A percentile compares a stretch with the other conserved stretches of the same genome.
These are phyloP conservation scores for Cystofilobasidium ferigula DNA, from an alignment of 768 basidiomycete genomes.

Conservation along the genomic window DNA sequence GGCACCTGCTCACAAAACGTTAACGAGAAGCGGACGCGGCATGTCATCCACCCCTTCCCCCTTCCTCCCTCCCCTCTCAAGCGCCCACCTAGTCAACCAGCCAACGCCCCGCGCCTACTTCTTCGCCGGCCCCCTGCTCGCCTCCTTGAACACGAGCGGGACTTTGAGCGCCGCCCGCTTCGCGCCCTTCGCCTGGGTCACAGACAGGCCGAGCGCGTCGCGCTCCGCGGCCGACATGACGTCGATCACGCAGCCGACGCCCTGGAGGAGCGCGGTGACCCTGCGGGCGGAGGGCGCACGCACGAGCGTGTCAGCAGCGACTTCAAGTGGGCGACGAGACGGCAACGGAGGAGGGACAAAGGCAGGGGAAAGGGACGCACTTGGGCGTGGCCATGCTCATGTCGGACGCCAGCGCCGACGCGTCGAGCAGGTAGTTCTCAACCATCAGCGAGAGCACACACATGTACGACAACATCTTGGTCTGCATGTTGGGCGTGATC, in stretches of 20 bases:
- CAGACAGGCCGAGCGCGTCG: constrained; percentile 56
- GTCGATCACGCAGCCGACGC: constrained; percentile 65
- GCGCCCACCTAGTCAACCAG: too few species aligned
- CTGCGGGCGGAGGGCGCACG: constrained; percentile 36
- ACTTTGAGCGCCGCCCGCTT: constrained; percentile 63
- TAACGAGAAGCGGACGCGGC: too few species aligned
- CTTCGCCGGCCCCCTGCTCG: not conserved
- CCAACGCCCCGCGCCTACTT: too few species aligned
- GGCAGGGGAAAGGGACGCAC: constrained; percentile 1
- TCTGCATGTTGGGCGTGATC: constrained; percentile 58
- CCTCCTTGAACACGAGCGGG: constrained; percentile 56
- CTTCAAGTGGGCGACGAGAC: too few species aligned
- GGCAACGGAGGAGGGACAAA: not conserved
- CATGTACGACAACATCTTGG: constrained; percentile 62
- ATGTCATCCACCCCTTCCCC: too few species aligned
- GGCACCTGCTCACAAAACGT: too few species aligned
- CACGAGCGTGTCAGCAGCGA: not conserved
- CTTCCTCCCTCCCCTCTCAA: too few species aligned
- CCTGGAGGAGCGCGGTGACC: constrained; percentile 61
- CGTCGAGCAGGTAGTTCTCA: constrained; percentile 66
- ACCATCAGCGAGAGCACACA: constrained; percentile 69
- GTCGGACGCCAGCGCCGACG: constrained; percentile 58
- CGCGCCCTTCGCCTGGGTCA: constrained; percentile 47
- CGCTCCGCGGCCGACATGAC: constrained; percentile 53
- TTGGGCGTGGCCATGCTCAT: constrained; percentile 60